Percentiles rank a stretch among this genome's conserved stretches.
Evolutionary conservation across 2,329 filamentous ascomycete genomes (phyloP).

Genomic region (Claviceps sp.): DNA sequence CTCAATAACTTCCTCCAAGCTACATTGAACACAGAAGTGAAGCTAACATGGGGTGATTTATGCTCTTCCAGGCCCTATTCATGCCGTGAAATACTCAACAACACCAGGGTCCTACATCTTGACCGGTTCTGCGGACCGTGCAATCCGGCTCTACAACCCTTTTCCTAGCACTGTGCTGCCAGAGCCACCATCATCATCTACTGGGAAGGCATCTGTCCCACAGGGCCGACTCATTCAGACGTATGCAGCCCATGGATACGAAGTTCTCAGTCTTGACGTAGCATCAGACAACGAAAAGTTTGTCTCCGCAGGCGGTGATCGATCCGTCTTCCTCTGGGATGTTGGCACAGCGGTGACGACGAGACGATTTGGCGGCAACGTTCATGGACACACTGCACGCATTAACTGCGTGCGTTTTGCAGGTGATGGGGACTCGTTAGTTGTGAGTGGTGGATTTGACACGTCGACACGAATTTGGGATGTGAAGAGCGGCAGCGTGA

Average conservation of each 20-base stretch:
- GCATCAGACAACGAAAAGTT: conserved; percentile 70
- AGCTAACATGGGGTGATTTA: neutral
- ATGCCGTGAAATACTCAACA: conserved; percentile 60
- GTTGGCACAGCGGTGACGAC: conserved; percentile 68
- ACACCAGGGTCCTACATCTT: conserved; percentile 66
- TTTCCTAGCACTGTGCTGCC: conserved; percentile 31
- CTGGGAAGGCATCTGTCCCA: conserved; percentile 20
- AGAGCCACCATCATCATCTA: conserved; percentile 12
- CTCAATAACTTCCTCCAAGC: neutral
- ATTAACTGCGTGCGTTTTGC: conserved; percentile 72
- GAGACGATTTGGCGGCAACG: conserved; percentile 53
- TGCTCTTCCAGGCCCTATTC: conserved; percentile 45
- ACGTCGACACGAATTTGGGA: conserved; percentile 70
- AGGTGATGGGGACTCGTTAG: conserved; percentile 58
- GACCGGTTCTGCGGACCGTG: conserved; percentile 73
- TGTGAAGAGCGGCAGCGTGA: conserved; percentile 35
- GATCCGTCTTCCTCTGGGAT: conserved; percentile 88
- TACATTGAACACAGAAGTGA: neutral
- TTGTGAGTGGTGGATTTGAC: conserved; percentile 64
- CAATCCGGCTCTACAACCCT: conserved; percentile 77
- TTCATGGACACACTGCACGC: conserved; percentile 52
- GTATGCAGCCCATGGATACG: conserved; percentile 84
- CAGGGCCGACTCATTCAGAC: conserved; percentile 63
- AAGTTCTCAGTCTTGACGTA: conserved; percentile 71
- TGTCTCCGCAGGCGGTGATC: conserved; percentile 78